Evolutionary conservation across 2,329 filamentous ascomycete genomes (phyloP), one percentile per base, ranked within the genome.

Genomic region (Diaporthe citrichinensis): DNA sequence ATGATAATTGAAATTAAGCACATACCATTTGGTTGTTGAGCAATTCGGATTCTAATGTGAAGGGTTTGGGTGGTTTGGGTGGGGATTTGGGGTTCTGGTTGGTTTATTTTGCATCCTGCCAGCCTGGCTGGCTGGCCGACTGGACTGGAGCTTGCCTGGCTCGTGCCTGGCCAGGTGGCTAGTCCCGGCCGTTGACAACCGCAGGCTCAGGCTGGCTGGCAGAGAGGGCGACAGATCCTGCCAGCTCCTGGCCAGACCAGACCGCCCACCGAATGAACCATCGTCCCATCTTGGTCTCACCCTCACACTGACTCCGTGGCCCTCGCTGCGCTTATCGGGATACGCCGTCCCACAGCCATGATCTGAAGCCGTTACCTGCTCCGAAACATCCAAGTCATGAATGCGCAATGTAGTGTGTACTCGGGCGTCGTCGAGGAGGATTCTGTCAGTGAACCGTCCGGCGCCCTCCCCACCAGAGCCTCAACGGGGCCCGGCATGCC

Each of bases 191-290:
- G 62, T 68, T 53, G 62, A 51, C 62, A 53, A 20, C 25, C 46
- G 25, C 46, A 31, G 41, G 25, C 41, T 65, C 46, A 31, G 59
- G 25, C 41, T 65, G 59, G 25, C 41, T 65, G 59, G 58, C 14
- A 41, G 20, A 28, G 7, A 61, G n/a, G 28, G 59, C 28, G 39
- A 23, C 25, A 17, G 59, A 31, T 65, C 39, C 39, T 44, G 41
- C 25, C 59, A 41, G 59, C 59, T 65, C 59, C 39, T 65, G 61
- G 34, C 49, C n/a, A 12, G n/a, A 53, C 46, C 49, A 46, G 65
- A 25, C 65, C 46, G 31, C 34, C 65, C 34, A 39, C 65, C 46
- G 65, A 68, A 53, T 53, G 65, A 68, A 68, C 65, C 65, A 68
- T 39, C 46, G 46, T 68, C 65, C 65, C 65, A 53, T 68, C 65